These are phyloP conservation scores for Obelidium mucronatum DNA, from an alignment of 192 early-diverging fungal species.

Conservation along the genomic window DNA sequence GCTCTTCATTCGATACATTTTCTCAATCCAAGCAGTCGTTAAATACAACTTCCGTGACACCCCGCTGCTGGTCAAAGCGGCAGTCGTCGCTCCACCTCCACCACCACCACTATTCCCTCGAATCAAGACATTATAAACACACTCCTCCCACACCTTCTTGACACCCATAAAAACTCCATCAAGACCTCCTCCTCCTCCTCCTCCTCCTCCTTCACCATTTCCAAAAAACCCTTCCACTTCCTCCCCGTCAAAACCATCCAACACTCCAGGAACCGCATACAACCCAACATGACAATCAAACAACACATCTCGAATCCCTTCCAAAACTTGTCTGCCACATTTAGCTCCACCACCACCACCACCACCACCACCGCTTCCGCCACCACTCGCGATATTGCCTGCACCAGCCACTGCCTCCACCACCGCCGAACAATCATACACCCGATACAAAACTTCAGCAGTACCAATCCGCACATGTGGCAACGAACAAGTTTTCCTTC, in stretches of 20 bases:
- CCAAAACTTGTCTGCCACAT: background rate
- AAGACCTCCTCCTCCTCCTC: background rate
- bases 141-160: background rate
- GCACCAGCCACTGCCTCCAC: background rate
- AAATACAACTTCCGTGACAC: constrained; percentile 9
- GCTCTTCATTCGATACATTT: constrained; percentile 22
- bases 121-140: background rate
- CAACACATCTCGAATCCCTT: constrained; percentile 15
- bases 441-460: background rate
- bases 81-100: too few relatives aligned
- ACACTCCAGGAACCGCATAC: background rate
- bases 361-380: too few relatives aligned
- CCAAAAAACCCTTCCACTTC: background rate
- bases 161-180: constrained; percentile 6
- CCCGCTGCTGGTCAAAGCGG: too few relatives aligned
- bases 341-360: background rate
- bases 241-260: constrained; percentile 1
- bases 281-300: constrained; percentile 13
- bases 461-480: constrained; percentile 48
- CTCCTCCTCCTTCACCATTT: too few relatives aligned
- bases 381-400: too few relatives aligned
- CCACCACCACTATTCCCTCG: background rate
- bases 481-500: constrained; percentile 39
- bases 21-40: constrained; percentile 22
- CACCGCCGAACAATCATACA: too few relatives aligned